Base-by-base conservation (phyloP, 148 eudicot genomes). In the Camellia japonica region DNA sequence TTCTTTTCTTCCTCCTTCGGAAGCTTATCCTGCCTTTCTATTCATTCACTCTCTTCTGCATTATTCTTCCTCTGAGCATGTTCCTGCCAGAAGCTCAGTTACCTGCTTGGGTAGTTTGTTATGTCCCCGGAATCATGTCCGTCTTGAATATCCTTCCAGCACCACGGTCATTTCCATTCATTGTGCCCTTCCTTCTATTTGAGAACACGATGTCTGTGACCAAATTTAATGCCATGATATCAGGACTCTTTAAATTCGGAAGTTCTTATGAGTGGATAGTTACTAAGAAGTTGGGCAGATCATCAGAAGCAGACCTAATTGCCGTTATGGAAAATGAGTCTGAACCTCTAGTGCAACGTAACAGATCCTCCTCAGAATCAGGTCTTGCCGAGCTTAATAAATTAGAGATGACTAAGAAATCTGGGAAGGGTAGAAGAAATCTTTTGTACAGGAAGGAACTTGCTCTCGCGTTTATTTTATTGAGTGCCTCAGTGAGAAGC, bases 151-250 rank as follows among this genome's bases (percentile, higher is more conserved):
- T 94, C 84, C 91, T 94, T 67, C 98, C 98, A 72, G 87, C 97
- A 10, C 98, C 98, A 67, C 92, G 83, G 49, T 86, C 98, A 77
- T 94, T 94, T 78, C 98, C 98, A 3, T 94, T 94, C 69, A 88
- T 94, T 51, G 97, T 94, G 20, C 98, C 98, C 19, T 94, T 87
- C 73, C 90, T 94, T 60, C 85, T 94, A 55, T 94, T 92, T 41
- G 98, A 94, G 67, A 94, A 94, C 87, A 94, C 98, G 38, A 91
- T 94, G 98, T 94, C 98, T 0, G 98, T 94, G 60, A 94, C 98
- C 80, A 94, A 92, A 81, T 94, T 94, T 82, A 89, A 91, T 81
- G 98, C 98, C 73, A 94, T 94, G 98, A 88, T 92, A 66, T 91
- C 98, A 9, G 98, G 98, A n/a, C 84, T 94, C 55, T 91, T 92